Base-by-base conservation (phyloP, 192 early-diverging fungal species). In the Pilobolus umbonatus region DNA sequence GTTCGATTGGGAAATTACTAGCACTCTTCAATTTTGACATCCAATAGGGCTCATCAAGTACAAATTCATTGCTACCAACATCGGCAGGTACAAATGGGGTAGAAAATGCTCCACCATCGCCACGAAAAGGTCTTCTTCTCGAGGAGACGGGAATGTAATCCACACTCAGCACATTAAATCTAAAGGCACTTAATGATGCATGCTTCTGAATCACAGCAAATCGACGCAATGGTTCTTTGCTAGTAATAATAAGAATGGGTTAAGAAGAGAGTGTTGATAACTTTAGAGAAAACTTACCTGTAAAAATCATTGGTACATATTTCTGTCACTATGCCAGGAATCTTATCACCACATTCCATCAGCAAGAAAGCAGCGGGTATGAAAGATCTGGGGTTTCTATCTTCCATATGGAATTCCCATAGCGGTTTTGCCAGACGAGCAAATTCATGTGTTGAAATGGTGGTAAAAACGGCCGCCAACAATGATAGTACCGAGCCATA, bases 291-390 rank as follows among this genome's bases (percentile, higher is more conserved):
- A n/a, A 52, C 26, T 29, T 75, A 80, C 78, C 72, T 75, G 21
- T 60, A 72, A 15, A 83, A 64, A 54, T 83, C 81, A 11, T 62
- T 63, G 4, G 65, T 62, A 15, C 73, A 75, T 0, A 76, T 31
- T 25, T 65, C 61, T 15, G 70, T 70, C 11, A 77, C 64, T 4
- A 56, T 47, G 19, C 75, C 66, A 24, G 76, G 79, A 10, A 68
- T 62, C 29, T 78, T 68, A 31, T 83, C 81, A 29, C 76, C 79
- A 50, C 81, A 80, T 47, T 80, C 77, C 39, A 80, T 71, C 47
- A 83, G 75, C 19, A 83, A 44, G 57, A 83, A 83, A 15, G 75
- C 73, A 2, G 76, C 76, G 1, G 74, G 62, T 34, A 68, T 45
- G 31, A 76, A 71, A 2, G 69, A 56, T 24, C 75, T 63, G 0